Base-by-base conservation (phyloP, 306 rosid species). In the Echinosophora koreensis region DNA sequence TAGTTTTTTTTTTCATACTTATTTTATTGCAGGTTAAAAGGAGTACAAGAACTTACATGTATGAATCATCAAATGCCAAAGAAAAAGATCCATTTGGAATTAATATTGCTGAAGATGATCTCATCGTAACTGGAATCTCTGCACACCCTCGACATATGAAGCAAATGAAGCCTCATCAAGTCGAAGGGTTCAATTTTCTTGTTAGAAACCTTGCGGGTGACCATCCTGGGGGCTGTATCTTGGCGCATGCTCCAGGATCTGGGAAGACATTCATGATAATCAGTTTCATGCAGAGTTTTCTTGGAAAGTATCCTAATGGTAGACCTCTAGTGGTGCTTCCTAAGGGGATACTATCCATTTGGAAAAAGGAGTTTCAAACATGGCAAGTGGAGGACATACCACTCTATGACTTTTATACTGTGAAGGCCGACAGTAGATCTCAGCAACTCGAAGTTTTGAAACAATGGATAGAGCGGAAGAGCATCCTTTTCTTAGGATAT, bases 231-330 rank as follows among this genome's bases (percentile, higher is more conserved):
- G 99, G 99, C 39, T 92, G 97, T 82, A 95, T 95, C 78, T 83
- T 95, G 84, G 99, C 97, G 35, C 97, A 95, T 71, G 99, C 97
- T 68, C 99, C 97, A 5, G 99, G 97, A 34, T 95, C 99, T 55
- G 99, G 99, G 30, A 95, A 95, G 66, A 95, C 97, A 3, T 95
- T 95, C 65, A 95, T 95, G 99, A 92, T 95, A 22, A 95, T 95
- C 74, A 95, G 99, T 85, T 95, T 95, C 84, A 84, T 95, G 89
- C 99, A 92, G 75, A 95, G 99, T 80, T 95, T 95, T 78, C 83
- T 95, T 6, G 99, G 94, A 1, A 92, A 88, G 86, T 92, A 92
- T 81, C 97, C 97, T 14, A 58, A 84, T 84, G 99, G 89, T 13
- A 86, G 96, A 84, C 97, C 99, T 0, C 85, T 95, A 22, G 97